A percentile compares a stretch with the other conserved stretches of the same genome.
Conservation (phyloP, 805 yeast genomes). For the Kodamaea leandrae region DNA sequence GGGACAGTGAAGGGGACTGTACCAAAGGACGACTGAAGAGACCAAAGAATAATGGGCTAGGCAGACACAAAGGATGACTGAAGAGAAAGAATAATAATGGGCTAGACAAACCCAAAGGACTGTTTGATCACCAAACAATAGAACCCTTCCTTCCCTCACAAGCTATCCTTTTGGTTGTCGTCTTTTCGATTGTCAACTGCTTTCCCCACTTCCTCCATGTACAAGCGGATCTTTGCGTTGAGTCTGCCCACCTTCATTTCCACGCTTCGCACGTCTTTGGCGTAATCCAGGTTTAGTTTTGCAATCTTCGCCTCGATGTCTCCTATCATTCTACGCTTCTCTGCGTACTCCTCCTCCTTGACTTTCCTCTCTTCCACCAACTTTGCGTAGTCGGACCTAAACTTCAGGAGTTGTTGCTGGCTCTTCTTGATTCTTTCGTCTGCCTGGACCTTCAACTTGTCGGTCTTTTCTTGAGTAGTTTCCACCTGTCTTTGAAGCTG, state of each 20-base stretch:
- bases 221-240: slow-evolving; percentile 53
- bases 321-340: slow-evolving; percentile 47
- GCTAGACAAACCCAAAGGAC: too few species aligned
- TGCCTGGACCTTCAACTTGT: slow-evolving; percentile 43
- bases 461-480: slow-evolving; percentile 47
- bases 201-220: slow-evolving; percentile 50
- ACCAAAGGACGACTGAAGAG: too few species aligned
- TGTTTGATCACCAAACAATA: too few species aligned
- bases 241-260: slow-evolving; percentile 54
- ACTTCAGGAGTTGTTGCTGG: slow-evolving; percentile 40
- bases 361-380: slow-evolving; percentile 48
- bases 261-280: slow-evolving; percentile 51
- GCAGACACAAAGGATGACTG: too few species aligned
- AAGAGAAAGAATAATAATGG: too few species aligned
- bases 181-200: slow-evolving; percentile 10
- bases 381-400: slow-evolving; percentile 46
- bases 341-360: slow-evolving; percentile 48
- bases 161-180: not conserved
- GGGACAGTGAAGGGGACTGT: too few species aligned
- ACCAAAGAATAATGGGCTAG: too few species aligned
- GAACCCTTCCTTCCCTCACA: too few species aligned
- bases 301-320: slow-evolving; percentile 41
- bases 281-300: slow-evolving; percentile 42
- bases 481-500: slow-evolving; percentile 52
- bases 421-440: slow-evolving; percentile 43